Base-by-base conservation (phyloP, 495 filamentous ascomycete species). In the Daldinia loculata region DNA sequence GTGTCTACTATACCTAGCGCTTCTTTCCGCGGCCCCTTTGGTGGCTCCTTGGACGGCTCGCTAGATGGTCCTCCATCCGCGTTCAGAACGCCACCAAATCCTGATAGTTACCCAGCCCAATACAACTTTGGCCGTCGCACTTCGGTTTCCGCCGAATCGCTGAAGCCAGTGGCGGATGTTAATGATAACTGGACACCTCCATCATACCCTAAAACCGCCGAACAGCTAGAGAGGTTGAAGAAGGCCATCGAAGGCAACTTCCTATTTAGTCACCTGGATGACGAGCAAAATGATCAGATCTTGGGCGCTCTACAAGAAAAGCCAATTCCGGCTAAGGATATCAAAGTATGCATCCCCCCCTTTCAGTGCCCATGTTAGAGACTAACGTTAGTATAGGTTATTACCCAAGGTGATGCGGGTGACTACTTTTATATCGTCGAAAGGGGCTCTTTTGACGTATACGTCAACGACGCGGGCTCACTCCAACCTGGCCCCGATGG, bases 371-470 rank as follows among this genome's bases (percentile, higher is more conserved):
- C 4, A 15, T 41, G 24, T 32, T 17, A 17, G 3, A 19, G 17
- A 5, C 71, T 78, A 61, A 78, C 68, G 27, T 8, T 11, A 6
- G 24, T 59, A 50, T 73, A 89, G 82, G 93, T 99, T 61, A 98
- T 99, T 74, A 91, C 89, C 24, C 95, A 99, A 84, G 95, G 95
- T 26, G 95, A 98, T 75, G 91, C 93, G 0, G 95, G 95, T 19
- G 95, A 99, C 77, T 98, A 92, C 84, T 99, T 99, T 80, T 99
- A 99, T 77, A 90, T 99, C 51, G 93, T 98, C 63, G 95, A 99
- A 78, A 89, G 90, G 51, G 95, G 95, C 30, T 84, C 85, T 17
- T 99, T 98, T 74, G 93, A 97, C 74, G 90, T 98, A 61, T 92
- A 95, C 74, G 93, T 98, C 84, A 93, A 98, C 79, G 77, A 83